A percentile compares a stretch with the other conserved stretches of the same genome.
Evolutionary conservation across 2,329 filamentous ascomycete genomes (phyloP).

Genomic region (Colletotrichum sublineola): DNA sequence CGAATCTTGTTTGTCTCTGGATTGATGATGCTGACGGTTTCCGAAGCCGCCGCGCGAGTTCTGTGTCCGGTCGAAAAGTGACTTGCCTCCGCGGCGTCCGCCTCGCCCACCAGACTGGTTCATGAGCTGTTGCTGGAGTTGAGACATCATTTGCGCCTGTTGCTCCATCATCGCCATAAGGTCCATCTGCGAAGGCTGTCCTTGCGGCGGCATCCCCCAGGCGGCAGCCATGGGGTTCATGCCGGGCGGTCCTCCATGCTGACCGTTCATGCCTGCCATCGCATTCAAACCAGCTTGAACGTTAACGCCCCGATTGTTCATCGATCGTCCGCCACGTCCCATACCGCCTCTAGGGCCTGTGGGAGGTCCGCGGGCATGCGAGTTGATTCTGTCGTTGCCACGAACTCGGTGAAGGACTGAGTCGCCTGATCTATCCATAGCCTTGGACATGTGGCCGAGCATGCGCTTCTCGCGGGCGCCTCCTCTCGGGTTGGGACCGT

Average conservation of each 20-base stretch:
- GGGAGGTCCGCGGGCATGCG: constrained; percentile 77
- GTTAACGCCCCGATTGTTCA: constrained; percentile 64
- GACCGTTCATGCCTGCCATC: constrained; percentile 53
- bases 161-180: constrained; percentile 86
- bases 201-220: constrained; percentile 59
- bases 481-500: constrained; percentile 68
- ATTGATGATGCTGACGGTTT: constrained; percentile 58
- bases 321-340: constrained; percentile 63
- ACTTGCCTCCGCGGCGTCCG: constrained; percentile 63
- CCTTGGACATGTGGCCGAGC: constrained; percentile 86
- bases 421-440: constrained; percentile 83
- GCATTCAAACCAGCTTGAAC: constrained; percentile 64
- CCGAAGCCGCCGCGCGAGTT: constrained; percentile 67
- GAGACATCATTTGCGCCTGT: constrained; percentile 87
- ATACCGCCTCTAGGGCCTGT: constrained; percentile 76
- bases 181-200: constrained; percentile 64
- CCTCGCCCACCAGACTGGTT: constrained; percentile 62
- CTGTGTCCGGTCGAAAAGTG: constrained; percentile 82
- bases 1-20: constrained; percentile 54
- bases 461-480: constrained; percentile 82
- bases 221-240: constrained; percentile 54
- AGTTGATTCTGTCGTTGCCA: constrained; percentile 83
- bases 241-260: constrained; percentile 52
- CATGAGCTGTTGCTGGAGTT: constrained; percentile 75
- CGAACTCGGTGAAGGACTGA: constrained; percentile 85